phyloP scores from a whole-genome alignment of 805 yeast species.

The Wickerhamomyces silvicola region DNA sequence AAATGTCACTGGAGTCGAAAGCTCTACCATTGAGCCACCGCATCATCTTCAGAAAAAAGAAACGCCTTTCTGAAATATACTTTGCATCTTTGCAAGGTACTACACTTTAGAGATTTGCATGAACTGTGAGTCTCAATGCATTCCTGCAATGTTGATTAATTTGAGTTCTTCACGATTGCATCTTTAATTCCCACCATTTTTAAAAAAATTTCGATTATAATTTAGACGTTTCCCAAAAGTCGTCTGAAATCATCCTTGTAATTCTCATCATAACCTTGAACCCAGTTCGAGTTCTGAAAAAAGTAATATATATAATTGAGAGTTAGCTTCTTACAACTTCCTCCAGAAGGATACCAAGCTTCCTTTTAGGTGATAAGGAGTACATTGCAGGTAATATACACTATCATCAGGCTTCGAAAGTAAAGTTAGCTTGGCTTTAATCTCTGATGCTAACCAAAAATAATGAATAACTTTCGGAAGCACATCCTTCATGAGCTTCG shows the following conservation, averaged over 20 bases:
- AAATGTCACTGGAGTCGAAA: constrained; percentile 58
- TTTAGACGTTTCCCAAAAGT: constrained; percentile 1
- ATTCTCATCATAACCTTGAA: not conserved
- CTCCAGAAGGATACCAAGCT: constrained; percentile 2
- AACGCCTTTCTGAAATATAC: not conserved
- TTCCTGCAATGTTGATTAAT: not conserved
- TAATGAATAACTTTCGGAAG: constrained; percentile 3
- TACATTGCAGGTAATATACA: not conserved
- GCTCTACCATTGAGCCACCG: constrained; percentile 81
- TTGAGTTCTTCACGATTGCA: no score
- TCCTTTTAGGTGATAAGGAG: constrained; percentile 3
- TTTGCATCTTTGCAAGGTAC: not conserved
- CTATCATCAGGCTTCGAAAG: not conserved
- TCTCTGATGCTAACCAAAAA: not conserved
- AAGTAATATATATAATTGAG: not conserved
- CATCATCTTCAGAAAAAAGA: constrained; percentile 32
- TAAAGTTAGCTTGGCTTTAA: not conserved
- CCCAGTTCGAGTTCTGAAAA: not conserved
- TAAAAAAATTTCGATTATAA: not conserved
- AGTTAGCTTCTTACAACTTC: constrained; percentile 1
- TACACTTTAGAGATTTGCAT: not conserved
- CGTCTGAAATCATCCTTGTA: constrained; percentile 1
- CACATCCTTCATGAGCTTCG: not conserved
- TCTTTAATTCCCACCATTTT: not conserved
- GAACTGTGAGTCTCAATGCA: constrained; percentile 1